Base-by-base conservation (phyloP, 495 filamentous ascomycete species). In the Aspergillus mulundensis region DNA sequence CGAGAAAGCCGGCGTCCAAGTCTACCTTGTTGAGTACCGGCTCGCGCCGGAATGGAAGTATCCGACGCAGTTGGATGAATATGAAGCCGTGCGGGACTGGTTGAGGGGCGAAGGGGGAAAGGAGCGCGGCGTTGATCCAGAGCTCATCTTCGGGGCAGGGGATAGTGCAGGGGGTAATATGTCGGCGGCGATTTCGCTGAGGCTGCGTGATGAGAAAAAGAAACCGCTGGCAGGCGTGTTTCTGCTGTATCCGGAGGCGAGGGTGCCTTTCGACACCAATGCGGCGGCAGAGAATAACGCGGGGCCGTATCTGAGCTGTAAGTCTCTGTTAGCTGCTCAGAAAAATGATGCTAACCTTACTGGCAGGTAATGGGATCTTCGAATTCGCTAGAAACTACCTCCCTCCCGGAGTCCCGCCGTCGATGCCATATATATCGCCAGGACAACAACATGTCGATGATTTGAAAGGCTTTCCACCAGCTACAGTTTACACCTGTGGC, bases 81-180 rank as follows among this genome's bases (percentile, higher is more conserved):
- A 73, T 47, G 16, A 48, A 16, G 32, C 32, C 12, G 32, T 36
- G 2, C 32, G 5, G 32, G 12, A 36, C 11, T 71, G 65, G 68
- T 34, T 68, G 1, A 66, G 61, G 3, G 43, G 56, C 7, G 43
- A 58, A 1, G 64, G 53, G 14, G 58, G 64, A 7, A 43, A 21
- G 2, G 51, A 19, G 0, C 56, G 63, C 8, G 67, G 67, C 11
- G 63, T 74, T 3, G 54, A 66, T 48, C 52, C 62, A 0, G 53
- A 58, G 3, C 59, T 59, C 10, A 50, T 71, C 5, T 56, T 60
- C 15, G 70, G 66, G 0, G 67, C 64, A 0, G 72, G 71, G 15
- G 70, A 75, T 48, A 66, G 60, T 1, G 69, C 65, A 0, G 73
- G 70, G 1, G 69, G 71, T 0, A 73, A 70, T 43, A 68, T 75